These are phyloP conservation scores for Miscanthus sacchariflorus DNA, from an alignment of 202 grass and related monocot species.

Conservation along the genomic window DNA sequence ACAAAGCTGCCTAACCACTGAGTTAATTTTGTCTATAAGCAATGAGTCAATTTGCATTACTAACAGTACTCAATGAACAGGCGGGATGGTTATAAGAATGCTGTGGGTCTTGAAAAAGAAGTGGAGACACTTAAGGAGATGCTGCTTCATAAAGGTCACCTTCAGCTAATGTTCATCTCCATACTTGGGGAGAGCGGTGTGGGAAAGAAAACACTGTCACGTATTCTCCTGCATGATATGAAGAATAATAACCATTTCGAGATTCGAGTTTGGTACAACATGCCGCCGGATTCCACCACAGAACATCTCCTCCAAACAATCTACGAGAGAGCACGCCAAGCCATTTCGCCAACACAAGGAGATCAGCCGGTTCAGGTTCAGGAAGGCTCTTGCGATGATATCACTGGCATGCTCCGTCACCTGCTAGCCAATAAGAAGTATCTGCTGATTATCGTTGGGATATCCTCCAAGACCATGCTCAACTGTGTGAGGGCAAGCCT, in stretches of 20 bases:
- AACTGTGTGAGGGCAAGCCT: conserved; percentile 14
- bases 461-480: neutral
- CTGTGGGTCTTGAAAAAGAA: neutral
- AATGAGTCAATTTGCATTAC: neutral
- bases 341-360: neutral
- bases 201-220: neutral
- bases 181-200: conserved; percentile 3
- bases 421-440: neutral
- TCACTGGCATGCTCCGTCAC: neutral
- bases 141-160: neutral
- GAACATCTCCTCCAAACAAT: neutral
- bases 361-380: neutral
- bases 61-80: neutral
- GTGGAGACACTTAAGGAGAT: neutral
- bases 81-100: neutral
- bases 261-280: neutral
- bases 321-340: neutral
- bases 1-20: neutral
- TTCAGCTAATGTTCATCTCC: neutral
- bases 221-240: neutral
- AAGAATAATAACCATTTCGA: neutral
- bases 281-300: neutral
- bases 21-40: neutral
- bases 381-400: neutral
- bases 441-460: neutral